Conservation (phyloP, 805 yeast genomes). For the Lipomyces japonicus region DNA sequence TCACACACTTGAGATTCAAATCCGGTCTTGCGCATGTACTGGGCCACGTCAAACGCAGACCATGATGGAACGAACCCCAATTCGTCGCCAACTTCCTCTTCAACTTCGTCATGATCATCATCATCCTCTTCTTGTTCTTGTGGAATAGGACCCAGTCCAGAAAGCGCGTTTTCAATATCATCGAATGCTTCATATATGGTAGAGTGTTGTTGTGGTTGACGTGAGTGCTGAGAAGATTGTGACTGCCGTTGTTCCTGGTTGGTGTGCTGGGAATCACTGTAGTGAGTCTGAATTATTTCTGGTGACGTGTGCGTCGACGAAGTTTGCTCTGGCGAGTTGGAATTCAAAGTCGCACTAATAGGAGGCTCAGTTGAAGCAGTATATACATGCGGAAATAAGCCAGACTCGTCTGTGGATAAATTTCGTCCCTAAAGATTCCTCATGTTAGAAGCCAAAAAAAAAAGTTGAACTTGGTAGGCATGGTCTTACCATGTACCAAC, state of each 20-base stretch:
- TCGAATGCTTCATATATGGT: conserved; percentile 29
- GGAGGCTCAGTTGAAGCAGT: conserved; percentile 46
- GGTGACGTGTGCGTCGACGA: background rate
- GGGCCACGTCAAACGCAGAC: conserved; percentile 83
- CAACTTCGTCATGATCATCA: conserved; percentile 18
- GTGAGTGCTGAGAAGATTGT: background rate
- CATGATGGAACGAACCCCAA: conserved; percentile 45
- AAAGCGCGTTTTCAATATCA: conserved; percentile 43
- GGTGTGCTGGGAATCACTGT: background rate
- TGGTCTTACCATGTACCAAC: conserved; percentile 73
- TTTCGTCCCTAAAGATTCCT: conserved; percentile 55
- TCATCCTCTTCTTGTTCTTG: background rate
- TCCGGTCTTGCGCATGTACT: conserved; percentile 67
- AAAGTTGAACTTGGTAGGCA: background rate
- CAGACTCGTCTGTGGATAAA: conserved; percentile 65
- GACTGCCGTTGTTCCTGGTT: background rate
- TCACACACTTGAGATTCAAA: conserved; percentile 73
- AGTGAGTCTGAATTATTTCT: background rate
- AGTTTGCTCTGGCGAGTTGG: background rate
- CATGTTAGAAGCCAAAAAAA: background rate
- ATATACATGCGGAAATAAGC: conserved; percentile 86
- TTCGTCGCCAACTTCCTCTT: conserved; percentile 10
- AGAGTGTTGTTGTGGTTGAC: conserved; percentile 13
- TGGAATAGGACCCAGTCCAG: conserved; percentile 32
- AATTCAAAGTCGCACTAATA: background rate